A percentile compares a stretch with the other conserved stretches of the same genome.
Conservation (phyloP, 495 filamentous ascomycete species). For the Darksidea phi region DNA sequence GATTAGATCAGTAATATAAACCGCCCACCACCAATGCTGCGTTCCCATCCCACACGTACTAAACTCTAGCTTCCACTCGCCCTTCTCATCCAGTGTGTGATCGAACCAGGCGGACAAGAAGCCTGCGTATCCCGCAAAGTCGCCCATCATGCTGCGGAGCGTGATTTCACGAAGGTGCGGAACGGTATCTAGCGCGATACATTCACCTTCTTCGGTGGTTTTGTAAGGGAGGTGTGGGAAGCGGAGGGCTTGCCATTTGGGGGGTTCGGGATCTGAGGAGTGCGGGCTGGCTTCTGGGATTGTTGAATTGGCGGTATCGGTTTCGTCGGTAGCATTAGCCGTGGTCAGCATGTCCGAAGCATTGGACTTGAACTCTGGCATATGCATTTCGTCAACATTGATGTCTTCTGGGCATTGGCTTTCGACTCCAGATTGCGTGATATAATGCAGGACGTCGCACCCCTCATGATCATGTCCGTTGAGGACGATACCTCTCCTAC, state of each 20-base stretch:
- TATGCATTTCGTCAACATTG: background rate
- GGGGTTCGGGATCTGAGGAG: conserved; percentile 16
- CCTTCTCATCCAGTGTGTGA: conserved; percentile 42
- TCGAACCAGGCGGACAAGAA: conserved; percentile 90
- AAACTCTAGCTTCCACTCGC: conserved; percentile 80
- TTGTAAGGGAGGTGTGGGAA: background rate
- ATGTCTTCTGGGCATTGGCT: conserved; percentile 30
- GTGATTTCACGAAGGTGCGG: conserved; percentile 83
- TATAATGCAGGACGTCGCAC: conserved; percentile 82
- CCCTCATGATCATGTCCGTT: conserved; percentile 95
- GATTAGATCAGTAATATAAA: conserved; percentile 56
- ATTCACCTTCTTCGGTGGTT: conserved; percentile 49
- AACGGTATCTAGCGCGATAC: conserved; percentile 40
- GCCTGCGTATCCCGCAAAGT: conserved; percentile 83
- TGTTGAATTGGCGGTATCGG: background rate
- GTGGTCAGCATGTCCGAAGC: background rate
- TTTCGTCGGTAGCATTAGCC: background rate
- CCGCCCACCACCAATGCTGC: conserved; percentile 93
- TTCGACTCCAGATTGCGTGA: conserved; percentile 39
- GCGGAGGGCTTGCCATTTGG: conserved; percentile 11
- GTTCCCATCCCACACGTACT: conserved; percentile 71
- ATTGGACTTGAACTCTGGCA: background rate
- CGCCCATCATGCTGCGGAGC: conserved; percentile 98
- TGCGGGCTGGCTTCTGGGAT: conserved; percentile 35
- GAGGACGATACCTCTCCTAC: conserved; percentile 71